Conservation (phyloP, 2,329 filamentous ascomycete species). For the Rachicladosporium sp. region DNA sequence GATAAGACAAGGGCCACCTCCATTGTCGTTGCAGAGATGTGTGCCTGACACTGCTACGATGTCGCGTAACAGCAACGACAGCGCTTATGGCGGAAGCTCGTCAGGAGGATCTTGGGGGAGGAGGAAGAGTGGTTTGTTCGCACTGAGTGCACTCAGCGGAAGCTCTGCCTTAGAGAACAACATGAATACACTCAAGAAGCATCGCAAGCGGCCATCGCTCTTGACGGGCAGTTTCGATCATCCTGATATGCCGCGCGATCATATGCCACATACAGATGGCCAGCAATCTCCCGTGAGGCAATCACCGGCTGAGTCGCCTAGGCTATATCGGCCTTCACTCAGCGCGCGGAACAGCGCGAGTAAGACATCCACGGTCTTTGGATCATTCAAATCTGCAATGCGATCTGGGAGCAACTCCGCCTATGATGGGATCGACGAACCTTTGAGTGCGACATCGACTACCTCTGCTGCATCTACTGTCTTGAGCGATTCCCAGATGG, state of each 20-base stretch:
- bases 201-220: conserved; percentile 9
- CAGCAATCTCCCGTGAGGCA: conserved; percentile 10
- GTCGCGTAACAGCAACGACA: conserved; percentile 18
- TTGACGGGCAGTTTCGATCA: conserved; percentile 6
- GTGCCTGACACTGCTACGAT: conserved; percentile 2
- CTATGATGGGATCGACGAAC: conserved; percentile 27
- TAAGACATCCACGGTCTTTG: conserved; percentile 43
- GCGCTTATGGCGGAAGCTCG: conserved; percentile 3
- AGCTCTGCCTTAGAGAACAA: conserved; percentile 7
- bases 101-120: conserved; percentile 12
- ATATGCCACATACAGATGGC: conserved; percentile 5
- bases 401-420: conserved; percentile 39
- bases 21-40: no score
- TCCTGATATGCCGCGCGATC: conserved; percentile 11
- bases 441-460: conserved; percentile 37
- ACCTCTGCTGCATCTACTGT: conserved; percentile 35
- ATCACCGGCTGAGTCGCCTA: conserved; percentile 12
- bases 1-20: no score
- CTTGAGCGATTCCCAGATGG: conserved; percentile 23
- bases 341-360: conserved; percentile 14
- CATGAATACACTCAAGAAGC: conserved; percentile 17
- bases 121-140: conserved; percentile 21
- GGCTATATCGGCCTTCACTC: conserved; percentile 17
- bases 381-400: conserved; percentile 40
- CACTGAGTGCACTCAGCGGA: conserved; percentile 18